A percentile compares a stretch with the other conserved stretches of the same genome.
phyloP scores from a whole-genome alignment of 2,329 filamentous ascomycete species.

The Fusarium veterinarium region DNA sequence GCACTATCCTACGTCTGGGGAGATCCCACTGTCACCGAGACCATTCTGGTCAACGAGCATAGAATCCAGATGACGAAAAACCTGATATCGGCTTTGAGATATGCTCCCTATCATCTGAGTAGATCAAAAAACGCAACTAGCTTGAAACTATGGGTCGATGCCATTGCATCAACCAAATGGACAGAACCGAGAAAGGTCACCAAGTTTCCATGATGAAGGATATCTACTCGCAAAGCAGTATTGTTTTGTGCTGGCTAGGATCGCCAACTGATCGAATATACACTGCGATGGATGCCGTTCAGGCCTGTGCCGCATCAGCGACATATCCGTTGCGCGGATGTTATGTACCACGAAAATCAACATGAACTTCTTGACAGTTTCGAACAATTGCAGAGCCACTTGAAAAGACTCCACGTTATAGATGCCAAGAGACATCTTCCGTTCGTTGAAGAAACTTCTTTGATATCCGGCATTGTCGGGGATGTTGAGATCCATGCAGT shows the following conservation, averaged over 20 bases:
- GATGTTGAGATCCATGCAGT: not conserved
- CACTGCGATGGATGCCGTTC: not conserved
- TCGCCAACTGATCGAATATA: not conserved
- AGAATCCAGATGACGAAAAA: not conserved
- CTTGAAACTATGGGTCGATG: not conserved
- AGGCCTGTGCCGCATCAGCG: not conserved
- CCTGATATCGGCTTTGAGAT: not conserved
- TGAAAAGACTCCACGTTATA: too few relatives aligned
- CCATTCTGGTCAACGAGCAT: not conserved
- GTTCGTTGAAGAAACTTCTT: not conserved
- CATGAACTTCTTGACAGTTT: not conserved
- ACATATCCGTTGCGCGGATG: not conserved
- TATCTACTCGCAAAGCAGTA: slow-evolving; percentile 1
- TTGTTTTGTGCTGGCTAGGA: slow-evolving; percentile 10
- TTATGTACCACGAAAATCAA: not conserved
- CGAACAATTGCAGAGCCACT: not conserved
- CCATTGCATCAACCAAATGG: slow-evolving; percentile 5
- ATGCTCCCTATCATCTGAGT: not conserved
- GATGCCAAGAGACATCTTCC: too few relatives aligned
- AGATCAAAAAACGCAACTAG: not conserved
- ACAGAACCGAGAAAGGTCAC: not conserved
- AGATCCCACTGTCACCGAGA: not conserved
- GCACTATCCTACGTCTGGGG: slow-evolving; percentile 17
- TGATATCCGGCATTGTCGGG: not conserved
- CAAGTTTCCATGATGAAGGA: slow-evolving; percentile 3